phyloP scores from a whole-genome alignment of 768 basidiomycete species.

The Tylopilus felleus region DNA sequence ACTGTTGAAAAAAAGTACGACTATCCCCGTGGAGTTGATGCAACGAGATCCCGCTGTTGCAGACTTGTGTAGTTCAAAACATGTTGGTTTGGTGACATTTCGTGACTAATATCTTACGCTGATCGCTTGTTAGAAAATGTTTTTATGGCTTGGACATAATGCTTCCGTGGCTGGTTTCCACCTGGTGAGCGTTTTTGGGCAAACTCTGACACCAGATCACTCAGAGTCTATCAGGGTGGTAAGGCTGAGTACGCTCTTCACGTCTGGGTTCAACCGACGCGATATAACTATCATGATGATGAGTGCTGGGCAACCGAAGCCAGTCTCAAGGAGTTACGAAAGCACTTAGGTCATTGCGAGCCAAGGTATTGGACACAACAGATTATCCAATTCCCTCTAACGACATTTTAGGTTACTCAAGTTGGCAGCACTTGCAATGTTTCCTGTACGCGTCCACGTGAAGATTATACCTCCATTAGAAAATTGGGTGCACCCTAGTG shows the following conservation, averaged over 20 bases:
- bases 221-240: slow-evolving; percentile 34
- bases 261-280: slow-evolving; percentile 24
- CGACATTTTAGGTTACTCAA: slow-evolving; percentile 32
- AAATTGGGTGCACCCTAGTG: slow-evolving; percentile 46
- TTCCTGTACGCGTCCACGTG: slow-evolving; percentile 37
- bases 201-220: background rate
- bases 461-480: slow-evolving; percentile 41
- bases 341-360: slow-evolving; percentile 32
- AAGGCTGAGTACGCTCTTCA: slow-evolving; percentile 33
- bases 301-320: slow-evolving; percentile 35
- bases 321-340: slow-evolving; percentile 32
- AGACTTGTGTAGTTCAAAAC: slow-evolving; percentile 23
- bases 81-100: slow-evolving; percentile 10
- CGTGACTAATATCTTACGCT: background rate
- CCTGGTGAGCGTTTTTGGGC: slow-evolving; percentile 13
- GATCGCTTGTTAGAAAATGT: slow-evolving; percentile 7
- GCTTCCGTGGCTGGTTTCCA: slow-evolving; percentile 21
- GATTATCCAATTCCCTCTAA: background rate
- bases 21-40: slow-evolving; percentile 39
- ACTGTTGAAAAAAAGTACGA: slow-evolving; percentile 31
- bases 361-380: slow-evolving; percentile 32
- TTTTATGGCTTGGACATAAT: slow-evolving; percentile 23
- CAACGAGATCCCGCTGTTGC: slow-evolving; percentile 39
- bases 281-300: slow-evolving; percentile 26
- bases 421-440: slow-evolving; percentile 34